Base-by-base conservation (phyloP, 495 filamentous ascomycete genomes). In the Schizothecium vesticola region DNA sequence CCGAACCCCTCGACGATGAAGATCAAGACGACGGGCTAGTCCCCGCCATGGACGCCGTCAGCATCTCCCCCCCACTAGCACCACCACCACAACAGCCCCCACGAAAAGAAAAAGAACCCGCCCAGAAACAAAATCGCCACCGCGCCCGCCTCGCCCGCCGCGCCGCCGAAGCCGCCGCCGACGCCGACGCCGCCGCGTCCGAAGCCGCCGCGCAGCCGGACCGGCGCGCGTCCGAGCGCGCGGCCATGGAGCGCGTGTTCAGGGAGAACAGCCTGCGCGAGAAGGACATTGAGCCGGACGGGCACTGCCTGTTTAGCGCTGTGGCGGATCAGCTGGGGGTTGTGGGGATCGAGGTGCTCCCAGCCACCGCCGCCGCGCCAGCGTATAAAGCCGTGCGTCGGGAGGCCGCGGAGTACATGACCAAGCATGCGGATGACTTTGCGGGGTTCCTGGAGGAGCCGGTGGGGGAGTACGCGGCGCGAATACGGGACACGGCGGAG, bases 241-340 rank as follows among this genome's bases (percentile, higher is more conserved):
- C 82, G 55, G 80, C 84, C 13, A 95, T 99, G 87, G 81, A 84
- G 19, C 80, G 78, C 3, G 85, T 83, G 8, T 91, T 96, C 72
- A 78, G 83, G 58, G 81, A 83, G 11, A 78, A 89, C 61, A 80
- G 81, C 3, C 81, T 98, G 33, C 84, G 80, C 23, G 93, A 98
- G 81, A 84, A 91, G 64, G 87, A 91, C 65, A 92, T 98, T 28
- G 86, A 84, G 21, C 93, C 95, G 1, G 94, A 99, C 74, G 95
- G 95, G 0, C 95, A 99, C 74, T 99, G 95, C 77, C 82, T 99
- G n/a, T 99, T 97, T 80, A 89, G 92, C 8, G 93, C 96, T 1
- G 83, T 99, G 57, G 94, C 94, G 56, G 91, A 93, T 74, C 93
- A 97, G 79, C 80, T 97, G 56, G 76, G 75, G 29, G 76, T 78